Conservation (phyloP, 1,284 basidiomycete species). For the Ganoderma sinense region DNA sequence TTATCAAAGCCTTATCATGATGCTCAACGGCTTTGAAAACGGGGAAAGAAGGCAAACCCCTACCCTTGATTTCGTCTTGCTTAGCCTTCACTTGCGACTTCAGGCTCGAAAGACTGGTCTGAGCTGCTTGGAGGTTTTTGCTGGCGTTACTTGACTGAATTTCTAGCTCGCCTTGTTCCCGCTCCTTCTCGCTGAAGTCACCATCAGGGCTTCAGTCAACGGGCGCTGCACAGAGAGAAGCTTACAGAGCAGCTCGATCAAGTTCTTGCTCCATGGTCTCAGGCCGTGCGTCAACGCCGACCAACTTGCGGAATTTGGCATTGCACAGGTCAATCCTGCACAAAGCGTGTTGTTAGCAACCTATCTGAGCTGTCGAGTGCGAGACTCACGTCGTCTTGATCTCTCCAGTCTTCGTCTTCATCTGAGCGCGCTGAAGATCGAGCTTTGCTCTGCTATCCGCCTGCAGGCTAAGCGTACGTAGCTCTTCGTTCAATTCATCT, state of each 20-base stretch:
- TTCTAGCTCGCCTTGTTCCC: constrained; percentile 65
- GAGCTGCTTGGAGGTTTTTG: constrained; percentile 64
- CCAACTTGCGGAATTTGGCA: constrained; percentile 68
- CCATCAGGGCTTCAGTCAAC: not conserved
- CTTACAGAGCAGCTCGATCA: constrained; percentile 65
- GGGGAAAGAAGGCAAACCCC: constrained; percentile 24
- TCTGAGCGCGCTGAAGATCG: constrained; percentile 77
- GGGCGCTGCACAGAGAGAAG: constrained; percentile 11
- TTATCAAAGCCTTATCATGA: constrained; percentile 58
- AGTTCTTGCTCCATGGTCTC: constrained; percentile 80
- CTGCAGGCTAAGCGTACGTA: constrained; percentile 80
- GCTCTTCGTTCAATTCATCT: constrained; percentile 78
- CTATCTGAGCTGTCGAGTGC: not conserved
- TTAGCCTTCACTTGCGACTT: constrained; percentile 70
- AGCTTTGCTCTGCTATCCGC: constrained; percentile 86
- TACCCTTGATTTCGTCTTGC: constrained; percentile 70
- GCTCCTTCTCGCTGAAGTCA: constrained; percentile 68
- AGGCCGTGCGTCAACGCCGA: constrained; percentile 63
- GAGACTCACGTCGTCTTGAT: constrained; percentile 70
- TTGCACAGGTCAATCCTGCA: constrained; percentile 69
- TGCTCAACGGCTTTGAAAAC: not conserved
- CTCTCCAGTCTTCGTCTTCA: constrained; percentile 70
- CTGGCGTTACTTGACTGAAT: constrained; percentile 55
- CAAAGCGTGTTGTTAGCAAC: constrained; percentile 4
- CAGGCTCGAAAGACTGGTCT: constrained; percentile 65